Percentiles rank a stretch among this genome's conserved stretches.
phyloP scores from a whole-genome alignment of 2,329 filamentous ascomycete genomes.

The Ophiostoma fasciatum region DNA sequence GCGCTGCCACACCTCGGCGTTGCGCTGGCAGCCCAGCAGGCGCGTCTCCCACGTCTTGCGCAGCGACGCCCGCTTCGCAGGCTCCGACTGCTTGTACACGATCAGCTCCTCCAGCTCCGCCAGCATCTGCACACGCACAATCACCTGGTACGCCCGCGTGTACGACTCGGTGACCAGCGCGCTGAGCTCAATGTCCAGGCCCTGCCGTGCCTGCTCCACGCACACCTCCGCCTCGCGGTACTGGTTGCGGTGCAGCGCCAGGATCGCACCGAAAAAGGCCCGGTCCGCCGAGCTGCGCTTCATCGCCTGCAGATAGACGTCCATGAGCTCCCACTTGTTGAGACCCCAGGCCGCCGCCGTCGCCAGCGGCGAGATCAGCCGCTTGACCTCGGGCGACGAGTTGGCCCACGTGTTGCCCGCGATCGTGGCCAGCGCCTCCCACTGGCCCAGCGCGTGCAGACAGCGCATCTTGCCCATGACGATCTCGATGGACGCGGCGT shows the following conservation, averaged over 20 bases:
- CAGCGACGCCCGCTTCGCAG: constrained; percentile 80
- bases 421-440: constrained; percentile 80
- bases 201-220: constrained; percentile 84
- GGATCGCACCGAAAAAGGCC: constrained; percentile 93
- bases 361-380: constrained; percentile 81
- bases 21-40: constrained; percentile 86
- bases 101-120: constrained; percentile 98
- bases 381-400: constrained; percentile 72
- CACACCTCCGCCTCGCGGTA: constrained; percentile 82
- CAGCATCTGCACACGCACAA: constrained; percentile 97
- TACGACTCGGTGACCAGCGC: constrained; percentile 97
- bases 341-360: constrained; percentile 94
- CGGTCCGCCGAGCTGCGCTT: constrained; percentile 85
- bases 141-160: constrained; percentile 92
- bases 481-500: constrained; percentile 64
- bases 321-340: constrained; percentile 96
- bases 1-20: constrained; percentile 95
- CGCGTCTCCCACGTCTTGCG: constrained; percentile 90
- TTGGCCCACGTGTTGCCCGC: constrained; percentile 91
- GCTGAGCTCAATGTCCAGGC: constrained; percentile 87
- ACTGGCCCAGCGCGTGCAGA: constrained; percentile 90
- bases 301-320: constrained; percentile 90
- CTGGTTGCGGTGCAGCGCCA: constrained; percentile 88
- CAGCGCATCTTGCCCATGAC: constrained; percentile 99
- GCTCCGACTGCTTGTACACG: constrained; percentile 87